A percentile compares a stretch with the other conserved stretches of the same genome.
These are phyloP conservation scores for Penicillium canescens DNA, from an alignment of 495 filamentous ascomycete genomes.

Conservation along the genomic window DNA sequence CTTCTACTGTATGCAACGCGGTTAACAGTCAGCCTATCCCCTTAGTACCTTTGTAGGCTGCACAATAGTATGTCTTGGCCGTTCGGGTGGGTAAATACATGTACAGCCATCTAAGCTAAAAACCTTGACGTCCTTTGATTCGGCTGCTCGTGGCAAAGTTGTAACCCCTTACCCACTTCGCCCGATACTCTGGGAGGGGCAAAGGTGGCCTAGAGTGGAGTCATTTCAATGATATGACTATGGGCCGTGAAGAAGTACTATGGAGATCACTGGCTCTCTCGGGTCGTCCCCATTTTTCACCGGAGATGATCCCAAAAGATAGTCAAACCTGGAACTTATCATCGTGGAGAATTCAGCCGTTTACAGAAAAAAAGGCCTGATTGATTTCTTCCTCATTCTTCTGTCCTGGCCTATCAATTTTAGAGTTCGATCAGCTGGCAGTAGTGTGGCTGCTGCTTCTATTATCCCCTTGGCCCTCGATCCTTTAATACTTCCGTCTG, in stretches of 20 bases:
- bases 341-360: slow-evolving; percentile 2
- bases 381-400: neutral
- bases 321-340: neutral
- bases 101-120: slow-evolving; percentile 13
- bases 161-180: slow-evolving; percentile 13
- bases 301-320: neutral
- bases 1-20: neutral
- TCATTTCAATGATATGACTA: neutral
- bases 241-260: neutral
- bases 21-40: neutral
- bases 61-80: neutral
- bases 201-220: slow-evolving; percentile 3
- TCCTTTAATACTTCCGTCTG: neutral
- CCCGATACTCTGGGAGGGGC: slow-evolving; percentile 16
- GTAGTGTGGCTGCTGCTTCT: neutral
- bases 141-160: slow-evolving; percentile 10
- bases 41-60: neutral
- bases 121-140: slow-evolving; percentile 4
- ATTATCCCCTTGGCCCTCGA: slow-evolving; percentile 1
- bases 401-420: slow-evolving; percentile 8
- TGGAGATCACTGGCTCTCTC: neutral
- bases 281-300: neutral
- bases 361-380: slow-evolving; percentile 4
- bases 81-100: slow-evolving; percentile 1
- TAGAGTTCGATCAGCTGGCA: slow-evolving; percentile 19